phyloP scores from a whole-genome alignment of 176 grass and related monocot genomes.

The Oryza meyeriana region DNA sequence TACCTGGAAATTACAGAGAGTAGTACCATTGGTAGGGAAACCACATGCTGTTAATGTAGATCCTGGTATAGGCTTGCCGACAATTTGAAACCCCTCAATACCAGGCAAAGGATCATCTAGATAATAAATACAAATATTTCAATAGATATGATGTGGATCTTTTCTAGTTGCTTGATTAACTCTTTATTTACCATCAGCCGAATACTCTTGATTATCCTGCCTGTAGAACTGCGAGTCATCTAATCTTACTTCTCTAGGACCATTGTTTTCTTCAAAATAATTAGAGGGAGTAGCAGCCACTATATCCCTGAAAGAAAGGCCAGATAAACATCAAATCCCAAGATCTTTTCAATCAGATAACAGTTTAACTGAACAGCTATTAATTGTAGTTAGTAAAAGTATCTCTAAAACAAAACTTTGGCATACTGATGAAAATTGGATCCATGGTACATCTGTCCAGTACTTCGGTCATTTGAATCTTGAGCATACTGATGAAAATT shows the following conservation, averaged over 20 bases:
- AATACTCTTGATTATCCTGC: slow-evolving; percentile 47
- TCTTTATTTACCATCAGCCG: slow-evolving; percentile 65
- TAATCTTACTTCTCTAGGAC: slow-evolving; percentile 36
- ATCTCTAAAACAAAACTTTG: slow-evolving; percentile 3
- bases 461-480: slow-evolving; percentile 39
- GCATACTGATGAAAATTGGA: slow-evolving; percentile 40
- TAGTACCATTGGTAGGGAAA: slow-evolving; percentile 85
- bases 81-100: slow-evolving; percentile 92
- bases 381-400: neutral
- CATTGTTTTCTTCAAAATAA: slow-evolving; percentile 59
- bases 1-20: slow-evolving; percentile 98
- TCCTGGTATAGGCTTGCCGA: slow-evolving; percentile 65
- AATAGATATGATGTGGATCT: slow-evolving; percentile 35
- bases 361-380: slow-evolving; percentile 5
- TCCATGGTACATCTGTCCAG: slow-evolving; percentile 28
- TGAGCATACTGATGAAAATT: slow-evolving; percentile 39
- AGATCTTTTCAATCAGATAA: slow-evolving; percentile 1
- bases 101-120: slow-evolving; percentile 65
- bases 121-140: slow-evolving; percentile 31
- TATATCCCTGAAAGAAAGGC: slow-evolving; percentile 54
- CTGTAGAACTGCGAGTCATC: slow-evolving; percentile 36
- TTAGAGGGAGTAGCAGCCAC: slow-evolving; percentile 36
- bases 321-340: slow-evolving; percentile 20
- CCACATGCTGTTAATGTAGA: slow-evolving; percentile 65
- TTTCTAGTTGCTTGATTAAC: neutral